These are phyloP conservation scores for Fomitopsis pinicola DNA, from an alignment of 1,284 basidiomycete species.

Conservation along the genomic window DNA sequence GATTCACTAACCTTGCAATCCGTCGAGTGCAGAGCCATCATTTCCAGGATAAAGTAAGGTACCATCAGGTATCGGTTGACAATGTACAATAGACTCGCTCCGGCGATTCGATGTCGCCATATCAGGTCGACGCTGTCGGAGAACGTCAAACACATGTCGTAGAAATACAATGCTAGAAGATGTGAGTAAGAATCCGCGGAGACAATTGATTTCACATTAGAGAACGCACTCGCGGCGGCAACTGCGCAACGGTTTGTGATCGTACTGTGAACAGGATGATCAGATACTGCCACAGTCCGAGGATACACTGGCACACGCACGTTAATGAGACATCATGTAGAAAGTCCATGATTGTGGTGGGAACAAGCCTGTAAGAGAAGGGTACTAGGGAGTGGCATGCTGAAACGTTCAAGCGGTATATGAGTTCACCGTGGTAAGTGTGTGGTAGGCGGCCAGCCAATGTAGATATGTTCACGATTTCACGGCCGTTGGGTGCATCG, in stretches of 20 bases:
- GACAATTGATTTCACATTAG: neutral
- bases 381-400: too few species aligned
- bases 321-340: neutral
- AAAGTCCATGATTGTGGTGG: too few species aligned
- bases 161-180: neutral
- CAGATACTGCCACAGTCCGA: neutral
- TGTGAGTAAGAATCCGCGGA: neutral
- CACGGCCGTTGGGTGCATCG: too few species aligned
- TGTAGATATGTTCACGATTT: too few species aligned
- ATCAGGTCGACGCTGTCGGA: neutral
- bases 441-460: too few species aligned
- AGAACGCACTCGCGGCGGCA: neutral
- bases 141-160: neutral
- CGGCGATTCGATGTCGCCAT: neutral
- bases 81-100: neutral
- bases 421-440: too few species aligned
- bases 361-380: too few species aligned
- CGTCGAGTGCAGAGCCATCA: neutral
- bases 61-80: neutral
- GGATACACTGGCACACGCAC: neutral
- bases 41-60: neutral
- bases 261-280: neutral
- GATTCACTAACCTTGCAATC: neutral
- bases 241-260: neutral
- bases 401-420: too few species aligned